Evolutionary conservation across 495 filamentous ascomycete species (phyloP).

Genomic region (Podospora sp.): DNA sequence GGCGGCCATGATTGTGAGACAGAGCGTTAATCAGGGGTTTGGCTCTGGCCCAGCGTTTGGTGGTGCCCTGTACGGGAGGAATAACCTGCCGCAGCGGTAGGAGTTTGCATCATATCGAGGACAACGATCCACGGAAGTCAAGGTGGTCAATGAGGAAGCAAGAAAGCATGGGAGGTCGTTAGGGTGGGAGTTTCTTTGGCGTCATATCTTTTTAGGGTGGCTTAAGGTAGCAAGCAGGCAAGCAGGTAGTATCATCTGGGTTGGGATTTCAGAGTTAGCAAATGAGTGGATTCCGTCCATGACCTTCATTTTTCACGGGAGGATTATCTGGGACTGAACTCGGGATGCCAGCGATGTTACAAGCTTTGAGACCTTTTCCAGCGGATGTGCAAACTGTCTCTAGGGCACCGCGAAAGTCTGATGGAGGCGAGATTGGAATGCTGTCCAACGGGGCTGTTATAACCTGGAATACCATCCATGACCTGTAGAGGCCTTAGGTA

Average conservation of each 20-base stretch:
- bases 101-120: not conserved
- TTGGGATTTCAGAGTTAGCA: not conserved
- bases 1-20: conserved; percentile 90
- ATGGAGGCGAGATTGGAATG: no score
- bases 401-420: no score
- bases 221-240: not conserved
- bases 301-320: no score
- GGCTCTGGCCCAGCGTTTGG: conserved; percentile 54
- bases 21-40: conserved; percentile 71
- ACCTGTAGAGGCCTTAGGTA: no score
- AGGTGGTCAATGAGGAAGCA: not conserved
- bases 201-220: not conserved
- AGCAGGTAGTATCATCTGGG: not conserved
- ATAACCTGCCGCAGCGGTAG: conserved; percentile 33
- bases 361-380: no score
- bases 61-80: conserved; percentile 36
- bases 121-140: not conserved
- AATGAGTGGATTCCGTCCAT: not conserved
- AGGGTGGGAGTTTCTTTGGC: not conserved
- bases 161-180: not conserved
- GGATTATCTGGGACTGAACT: no score
- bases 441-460: no score
- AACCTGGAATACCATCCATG: no score
- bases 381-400: no score
- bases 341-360: no score